Evolutionary conservation across 495 filamentous ascomycete species (phyloP), one percentile per base, ranked within the genome.

Genomic region (Hypomontagnella submonticulosa): DNA sequence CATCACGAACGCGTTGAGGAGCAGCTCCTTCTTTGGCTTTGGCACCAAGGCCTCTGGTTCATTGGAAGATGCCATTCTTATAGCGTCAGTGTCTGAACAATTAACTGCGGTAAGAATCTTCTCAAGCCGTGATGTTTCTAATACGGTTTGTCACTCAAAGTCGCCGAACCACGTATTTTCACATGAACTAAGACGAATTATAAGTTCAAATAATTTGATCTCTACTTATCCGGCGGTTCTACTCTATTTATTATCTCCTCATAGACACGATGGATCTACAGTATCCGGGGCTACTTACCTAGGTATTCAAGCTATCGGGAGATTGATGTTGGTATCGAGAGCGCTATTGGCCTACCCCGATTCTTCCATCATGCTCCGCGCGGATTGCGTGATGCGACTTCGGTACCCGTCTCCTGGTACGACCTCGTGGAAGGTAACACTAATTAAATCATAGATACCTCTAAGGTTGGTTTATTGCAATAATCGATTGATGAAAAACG

Each of bases 1-100:
- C 66, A 85, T 82, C 43, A 85, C 84, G 57, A 88, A 88, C 18
- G 85, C 84, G 77, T 86, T 88, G 52, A 88, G 77, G 19, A 87
- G 83, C 13, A 86, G 66, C 27, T 79, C 79, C 68, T 86, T 87
- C 50, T 75, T 71, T 1, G 58, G 59, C 54, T 55, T 63, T 33
- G 41, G 58, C 23, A 19, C 58, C 23, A 9, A n/a, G n/a, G 23
- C 59, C 7, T 38, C 54, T 8, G 43, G 9, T 9, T 59, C 59
- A n/a, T 11, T 55, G 19, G 65, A 68, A 12, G 65, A 59, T 20
- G 65, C 65, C 65, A 68, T 68, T 47, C 16, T 57, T 13, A 0
- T 50, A 36, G 27, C 6, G 16, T n/a, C n/a, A n/a, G n/a, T 18
- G 15, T 34, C 10, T 3, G 32, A 18, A n/a, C n/a, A n/a, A n/a